Evolutionary conservation across 140 eudicot genomes (phyloP).

Genomic region (Flaveria floridana): DNA sequence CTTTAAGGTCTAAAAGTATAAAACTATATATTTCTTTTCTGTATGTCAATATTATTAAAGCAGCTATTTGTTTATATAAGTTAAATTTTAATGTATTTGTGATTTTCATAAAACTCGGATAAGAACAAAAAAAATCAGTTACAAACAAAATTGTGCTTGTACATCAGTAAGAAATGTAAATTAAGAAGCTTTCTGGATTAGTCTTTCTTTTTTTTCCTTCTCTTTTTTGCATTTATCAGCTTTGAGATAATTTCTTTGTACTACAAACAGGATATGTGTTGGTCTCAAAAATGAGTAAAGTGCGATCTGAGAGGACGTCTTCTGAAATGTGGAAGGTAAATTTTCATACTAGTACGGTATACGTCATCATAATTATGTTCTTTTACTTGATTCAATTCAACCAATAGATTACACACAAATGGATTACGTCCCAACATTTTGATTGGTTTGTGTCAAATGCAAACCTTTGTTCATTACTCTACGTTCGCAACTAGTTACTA

Average conservation of each 20-base stretch:
- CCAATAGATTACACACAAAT: not conserved
- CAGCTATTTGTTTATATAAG: not conserved
- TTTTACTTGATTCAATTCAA: constrained; percentile 1
- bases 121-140: constrained; percentile 4
- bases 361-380: constrained; percentile 6
- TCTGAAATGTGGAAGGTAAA: constrained; percentile 90
- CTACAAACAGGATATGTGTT: constrained; percentile 55
- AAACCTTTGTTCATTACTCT: constrained; percentile 3
- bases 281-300: constrained; percentile 87
- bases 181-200: constrained; percentile 12
- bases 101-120: not conserved
- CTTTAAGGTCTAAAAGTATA: not conserved
- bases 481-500: not conserved
- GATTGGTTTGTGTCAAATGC: constrained; percentile 12
- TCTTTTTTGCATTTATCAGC: not conserved
- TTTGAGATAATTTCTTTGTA: constrained; percentile 17
- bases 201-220: not conserved
- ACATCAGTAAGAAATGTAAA: constrained; percentile 1
- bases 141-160: not conserved
- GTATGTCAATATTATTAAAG: constrained; percentile 7
- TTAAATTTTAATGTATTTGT: not conserved
- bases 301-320: constrained; percentile 82
- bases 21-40: constrained; percentile 9
- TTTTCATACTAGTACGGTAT: not conserved
- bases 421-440: constrained; percentile 15